Evolutionary conservation across 306 rosid genomes (phyloP), one percentile per base, ranked within the genome.

Genomic region (Begonia masoniana): DNA sequence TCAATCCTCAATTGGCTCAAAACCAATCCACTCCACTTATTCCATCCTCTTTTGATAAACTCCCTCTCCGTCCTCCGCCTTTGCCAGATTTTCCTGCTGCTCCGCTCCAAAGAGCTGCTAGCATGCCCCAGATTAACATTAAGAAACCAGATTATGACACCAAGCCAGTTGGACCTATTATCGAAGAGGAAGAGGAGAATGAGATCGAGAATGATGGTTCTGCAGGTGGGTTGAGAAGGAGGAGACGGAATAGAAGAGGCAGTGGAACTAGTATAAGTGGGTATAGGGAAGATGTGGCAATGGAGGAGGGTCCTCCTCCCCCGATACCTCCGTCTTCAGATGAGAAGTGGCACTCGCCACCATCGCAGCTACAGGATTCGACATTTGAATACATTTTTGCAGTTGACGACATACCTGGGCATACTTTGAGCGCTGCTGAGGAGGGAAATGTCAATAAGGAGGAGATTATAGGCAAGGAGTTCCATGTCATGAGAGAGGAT

Each of bases 121-220:
- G 72, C 56, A 83, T 85, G 97, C 97, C 96, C 3, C 81, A 85
- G 58, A 81, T 91, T 26, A 77, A 76, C 68, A 65, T 73, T 52
- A 50, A 65, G 47, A 66, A 58, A 55, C 77, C 72, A 2, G 77
- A 55, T 26, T 58, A 80, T 49, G 76, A 81, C 13, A 58, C 82
- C 51, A 75, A 81, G 12, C 47, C 63, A 0, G 84, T 79, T 10
- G 94, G 21, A 52, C 47, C 65, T 1, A 51, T 60, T 51, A 51
- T 60, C 8, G 85, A 48, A 15, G 89, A 83, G 58, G 94, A 74
- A 4, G 84, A 70, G 0, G 80, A 56, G 12, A 50, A 51, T 1
- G 88, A 82, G 42, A 52, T 56, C 12, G 82, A 70, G 15, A 31
- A 31, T 31, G 39, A 31, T 31, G 80, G 71, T 35, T 51, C 65